These are phyloP conservation scores for Achlya hypogyna DNA, from an alignment of 352 stramenopile genomes.

Conservation along the genomic window DNA sequence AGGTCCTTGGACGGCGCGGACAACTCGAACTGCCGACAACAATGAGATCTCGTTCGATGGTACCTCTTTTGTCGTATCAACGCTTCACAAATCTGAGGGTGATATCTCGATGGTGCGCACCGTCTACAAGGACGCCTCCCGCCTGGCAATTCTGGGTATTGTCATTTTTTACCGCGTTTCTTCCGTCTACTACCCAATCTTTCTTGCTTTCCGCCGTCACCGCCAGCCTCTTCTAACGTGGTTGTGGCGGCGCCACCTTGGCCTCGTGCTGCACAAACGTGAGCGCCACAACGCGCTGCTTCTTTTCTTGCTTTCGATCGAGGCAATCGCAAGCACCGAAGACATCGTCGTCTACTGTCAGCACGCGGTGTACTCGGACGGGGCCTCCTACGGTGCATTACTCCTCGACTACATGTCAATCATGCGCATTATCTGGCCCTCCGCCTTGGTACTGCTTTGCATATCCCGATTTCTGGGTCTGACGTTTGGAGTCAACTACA, in stretches of 20 bases:
- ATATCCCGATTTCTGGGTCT: not conserved
- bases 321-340: not conserved
- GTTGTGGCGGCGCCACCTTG: not conserved
- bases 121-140: not conserved
- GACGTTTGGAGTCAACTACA: not conserved
- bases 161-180: not conserved
- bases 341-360: conserved; percentile 10
- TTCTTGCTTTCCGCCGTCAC: not conserved
- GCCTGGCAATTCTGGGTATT: not conserved
- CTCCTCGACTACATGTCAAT: conserved; percentile 11
- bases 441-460: not conserved
- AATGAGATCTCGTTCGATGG: too few relatives aligned
- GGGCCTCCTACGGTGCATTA: not conserved
- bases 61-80: not conserved
- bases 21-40: not conserved
- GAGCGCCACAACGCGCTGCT: not conserved
- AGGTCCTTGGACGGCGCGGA: conserved; percentile 3
- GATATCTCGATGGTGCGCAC: not conserved
- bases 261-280: conserved; percentile 7
- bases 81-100: conserved; percentile 1
- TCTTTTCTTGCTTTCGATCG: not conserved
- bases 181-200: conserved; percentile 9
- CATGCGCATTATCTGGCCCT: conserved; percentile 7
- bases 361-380: not conserved
- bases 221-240: not conserved